Percentiles rank a stretch among this genome's conserved stretches.
These are phyloP conservation scores for Fusarium liriodendri DNA, from an alignment of 2,329 filamentous ascomycete genomes.

Conservation along the genomic window DNA sequence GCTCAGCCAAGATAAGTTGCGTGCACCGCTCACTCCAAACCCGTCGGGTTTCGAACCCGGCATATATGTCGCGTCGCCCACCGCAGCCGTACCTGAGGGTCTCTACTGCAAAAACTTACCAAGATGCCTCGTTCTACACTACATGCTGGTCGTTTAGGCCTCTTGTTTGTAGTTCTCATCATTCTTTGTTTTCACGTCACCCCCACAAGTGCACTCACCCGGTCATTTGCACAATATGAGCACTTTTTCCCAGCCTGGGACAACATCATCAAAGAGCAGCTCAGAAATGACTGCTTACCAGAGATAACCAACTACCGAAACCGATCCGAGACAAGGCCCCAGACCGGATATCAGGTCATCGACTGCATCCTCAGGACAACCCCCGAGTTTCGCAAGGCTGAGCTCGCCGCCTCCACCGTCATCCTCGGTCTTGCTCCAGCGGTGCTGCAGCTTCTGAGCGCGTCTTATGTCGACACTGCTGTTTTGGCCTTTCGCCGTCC, in stretches of 20 bases:
- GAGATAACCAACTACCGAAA: slow-evolving; percentile 6
- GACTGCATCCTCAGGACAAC: slow-evolving; percentile 31
- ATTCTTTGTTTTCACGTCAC: not conserved
- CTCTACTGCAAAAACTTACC: not conserved
- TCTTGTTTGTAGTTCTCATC: not conserved
- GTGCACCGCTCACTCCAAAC: not conserved
- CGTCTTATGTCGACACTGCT: slow-evolving; percentile 35
- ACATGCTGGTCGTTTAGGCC: not conserved
- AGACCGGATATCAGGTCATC: slow-evolving; percentile 21
- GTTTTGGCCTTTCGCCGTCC: slow-evolving; percentile 33
- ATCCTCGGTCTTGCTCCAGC: slow-evolving; percentile 36
- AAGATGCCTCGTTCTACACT: not conserved
- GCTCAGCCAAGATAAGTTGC: not conserved
- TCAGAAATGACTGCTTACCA: not conserved
- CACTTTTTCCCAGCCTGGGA: slow-evolving; percentile 37
- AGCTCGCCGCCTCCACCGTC: slow-evolving; percentile 35
- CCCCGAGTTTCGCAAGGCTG: slow-evolving; percentile 40
- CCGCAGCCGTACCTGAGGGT: not conserved
- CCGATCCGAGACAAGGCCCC: not conserved
- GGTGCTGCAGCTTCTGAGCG: slow-evolving; percentile 30
- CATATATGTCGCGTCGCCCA: not conserved
- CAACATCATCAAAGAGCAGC: not conserved
- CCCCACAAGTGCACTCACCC: not conserved
- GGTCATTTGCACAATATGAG: slow-evolving; percentile 23
- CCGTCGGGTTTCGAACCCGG: not conserved